These are phyloP conservation scores for Lavandula angustifolia DNA, from an alignment of 257 asterid species.

Conservation along the genomic window DNA sequence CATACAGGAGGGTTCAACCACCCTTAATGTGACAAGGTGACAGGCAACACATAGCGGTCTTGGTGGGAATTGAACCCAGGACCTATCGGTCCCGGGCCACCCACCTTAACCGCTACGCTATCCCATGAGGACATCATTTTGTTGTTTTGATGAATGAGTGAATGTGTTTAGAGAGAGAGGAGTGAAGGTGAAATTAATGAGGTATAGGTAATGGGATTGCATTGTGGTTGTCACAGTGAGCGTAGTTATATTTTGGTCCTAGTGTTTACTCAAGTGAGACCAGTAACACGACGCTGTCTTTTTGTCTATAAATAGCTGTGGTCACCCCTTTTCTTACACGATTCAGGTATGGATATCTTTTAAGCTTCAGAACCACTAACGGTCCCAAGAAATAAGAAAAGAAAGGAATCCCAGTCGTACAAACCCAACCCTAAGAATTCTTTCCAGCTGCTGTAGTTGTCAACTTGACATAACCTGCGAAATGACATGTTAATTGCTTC, in stretches of 20 bases:
- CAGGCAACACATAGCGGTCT: too few species aligned
- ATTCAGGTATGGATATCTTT: background rate
- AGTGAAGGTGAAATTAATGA: slow-evolving; percentile 8
- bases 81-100: too few species aligned
- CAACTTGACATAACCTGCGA: slow-evolving; percentile 11
- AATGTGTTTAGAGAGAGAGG: background rate
- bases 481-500: slow-evolving; percentile 17
- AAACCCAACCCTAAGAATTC: too few species aligned
- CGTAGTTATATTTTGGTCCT: slow-evolving; percentile 31
- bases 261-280: slow-evolving; percentile 1
- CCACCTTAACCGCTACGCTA: too few species aligned
- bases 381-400: background rate
- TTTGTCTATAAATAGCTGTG: too few species aligned
- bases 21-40: too few species aligned
- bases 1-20: too few species aligned
- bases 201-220: slow-evolving; percentile 22
- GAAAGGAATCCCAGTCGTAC: too few species aligned
- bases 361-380: too few species aligned
- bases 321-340: background rate
- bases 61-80: too few species aligned
- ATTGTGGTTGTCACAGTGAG: slow-evolving; percentile 31
- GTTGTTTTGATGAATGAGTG: background rate
- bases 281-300: background rate
- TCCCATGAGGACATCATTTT: too few species aligned
- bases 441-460: too few species aligned